phyloP scores from a whole-genome alignment of 257 asterid genomes.

The Dorcoceras hygrometricum region DNA sequence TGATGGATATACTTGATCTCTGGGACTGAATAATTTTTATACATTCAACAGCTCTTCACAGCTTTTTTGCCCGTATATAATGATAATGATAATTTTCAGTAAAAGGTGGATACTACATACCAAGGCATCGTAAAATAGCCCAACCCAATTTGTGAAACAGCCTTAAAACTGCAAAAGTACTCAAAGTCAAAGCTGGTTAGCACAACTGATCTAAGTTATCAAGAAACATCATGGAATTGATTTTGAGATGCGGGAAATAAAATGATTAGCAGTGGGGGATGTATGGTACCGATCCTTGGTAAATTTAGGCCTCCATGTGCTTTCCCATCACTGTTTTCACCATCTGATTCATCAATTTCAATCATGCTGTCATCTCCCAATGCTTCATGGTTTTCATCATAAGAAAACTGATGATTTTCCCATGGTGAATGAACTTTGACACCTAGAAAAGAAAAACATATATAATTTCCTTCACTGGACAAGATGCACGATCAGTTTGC shows the following conservation, averaged over 20 bases:
- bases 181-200: no score
- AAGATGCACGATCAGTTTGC: no score
- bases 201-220: no score
- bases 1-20: constrained; percentile 33
- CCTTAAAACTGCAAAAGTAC: constrained; percentile 20
- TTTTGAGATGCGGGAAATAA: no score
- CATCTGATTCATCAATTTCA: constrained; percentile 18
- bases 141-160: constrained; percentile 29
- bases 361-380: constrained; percentile 1
- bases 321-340: constrained; percentile 10
- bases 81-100: not conserved
- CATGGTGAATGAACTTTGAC: constrained; percentile 32
- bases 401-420: constrained; percentile 12
- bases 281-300: constrained; percentile 12
- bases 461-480: no score
- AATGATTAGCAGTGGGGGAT: no score
- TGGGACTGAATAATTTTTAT: constrained; percentile 27
- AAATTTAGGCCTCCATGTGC: constrained; percentile 8
- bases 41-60: not conserved
- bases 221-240: no score
- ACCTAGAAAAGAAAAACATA: constrained; percentile 11
- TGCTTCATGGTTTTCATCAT: not conserved
- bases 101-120: constrained; percentile 18
- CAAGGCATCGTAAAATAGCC: constrained; percentile 31
- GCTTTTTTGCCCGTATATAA: no score